Base-by-base conservation (phyloP, 495 filamentous ascomycete genomes). In the Penicillium tannophilum region DNA sequence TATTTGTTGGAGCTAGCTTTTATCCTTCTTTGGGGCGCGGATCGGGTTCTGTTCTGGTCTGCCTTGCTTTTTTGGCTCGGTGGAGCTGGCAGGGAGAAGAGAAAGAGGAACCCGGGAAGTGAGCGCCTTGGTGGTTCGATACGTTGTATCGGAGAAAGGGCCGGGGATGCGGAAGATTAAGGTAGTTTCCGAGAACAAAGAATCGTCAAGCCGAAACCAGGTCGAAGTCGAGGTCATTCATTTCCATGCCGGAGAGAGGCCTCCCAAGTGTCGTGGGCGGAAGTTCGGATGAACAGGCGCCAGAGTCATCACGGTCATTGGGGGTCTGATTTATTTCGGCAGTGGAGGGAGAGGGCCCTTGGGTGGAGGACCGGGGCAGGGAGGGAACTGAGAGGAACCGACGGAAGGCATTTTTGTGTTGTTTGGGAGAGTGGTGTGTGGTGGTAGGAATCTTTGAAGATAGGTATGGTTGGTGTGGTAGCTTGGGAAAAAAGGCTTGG, bases 291-390 rank as follows among this genome's bases (percentile, higher is more conserved):
- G 3, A 28, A 31, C 24, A 3, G 9, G 59, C 59, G 56, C 67
- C 65, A 56, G 62, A 58, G 67, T 78, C 75, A 68, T 78, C 67
- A 72, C 58, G 59, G 65, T 72, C 14, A 73, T 63, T 61, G 59
- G 58, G 55, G 58, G 55, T 58, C 52, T 48, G 52, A 70, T 80
- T 73, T 88, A 84, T 79, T 90, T 90, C 67, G 90, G 90, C 39
- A 91, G 83, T 70, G 89, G 89, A 70, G 90, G 90, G 19, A 93
- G 87, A 76, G 90, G 90, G 58, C 90, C 84, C 76, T 86, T 90
- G 39, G 90, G 90, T 68, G 90, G 90, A 61, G 90, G 90, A 66
- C 90, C 90, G 4, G 90, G 90, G 84, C 89, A 92, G 63, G 90
- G 90, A 81, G 90, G 90, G 62, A 92, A 86, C 56, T 74, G 71